Base-by-base conservation (phyloP, 306 rosid genomes). In the Trifolium fragiferum region DNA sequence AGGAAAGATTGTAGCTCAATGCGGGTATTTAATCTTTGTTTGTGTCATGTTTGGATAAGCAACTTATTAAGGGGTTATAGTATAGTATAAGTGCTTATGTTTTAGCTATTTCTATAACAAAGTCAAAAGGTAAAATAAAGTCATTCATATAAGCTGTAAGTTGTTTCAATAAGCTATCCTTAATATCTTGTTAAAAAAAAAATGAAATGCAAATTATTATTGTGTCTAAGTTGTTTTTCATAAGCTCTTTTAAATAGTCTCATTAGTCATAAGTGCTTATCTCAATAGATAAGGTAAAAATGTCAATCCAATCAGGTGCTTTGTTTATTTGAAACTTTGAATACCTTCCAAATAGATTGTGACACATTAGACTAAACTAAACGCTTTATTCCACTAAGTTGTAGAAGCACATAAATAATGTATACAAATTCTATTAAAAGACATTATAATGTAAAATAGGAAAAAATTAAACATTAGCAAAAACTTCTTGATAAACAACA, bases 1-100 rank as follows among this genome's bases (percentile, higher is more conserved):
- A 81, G 99, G 99, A 67, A 94, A 94, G 68, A 90, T 94, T 85
- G 97, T 90, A 12, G 97, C 99, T 64, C 97, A 94, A 79, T 94
- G 97, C 96, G 90, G 99, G 99, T 92, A 74, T 10, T 16, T 33
- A 46, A 25, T 11, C 1, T 30, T 53, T 78, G 40, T 43, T 21
- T 13, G 14, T 73, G 7, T 77, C 33, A 23, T 54, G 32, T 54
- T 10, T 54, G n/a, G 62, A 0, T 53, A 8, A 8, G 10, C 14
- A 19, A 20, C 30, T 54, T 20, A 53, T 49, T 6, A 15, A 49
- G 20, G 0, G 1, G 10, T 49, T 49, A 49, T 9, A 1, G 21
- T 9, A 54, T 20, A 9, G 21, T 9, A 54, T 20, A 9, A 54
- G 27, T 21, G 2, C 60, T 54, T 19, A 9, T 54, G 15, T 54